Base-by-base conservation (phyloP, 2,329 filamentous ascomycete species). In the Aureobasidium namibiae region DNA sequence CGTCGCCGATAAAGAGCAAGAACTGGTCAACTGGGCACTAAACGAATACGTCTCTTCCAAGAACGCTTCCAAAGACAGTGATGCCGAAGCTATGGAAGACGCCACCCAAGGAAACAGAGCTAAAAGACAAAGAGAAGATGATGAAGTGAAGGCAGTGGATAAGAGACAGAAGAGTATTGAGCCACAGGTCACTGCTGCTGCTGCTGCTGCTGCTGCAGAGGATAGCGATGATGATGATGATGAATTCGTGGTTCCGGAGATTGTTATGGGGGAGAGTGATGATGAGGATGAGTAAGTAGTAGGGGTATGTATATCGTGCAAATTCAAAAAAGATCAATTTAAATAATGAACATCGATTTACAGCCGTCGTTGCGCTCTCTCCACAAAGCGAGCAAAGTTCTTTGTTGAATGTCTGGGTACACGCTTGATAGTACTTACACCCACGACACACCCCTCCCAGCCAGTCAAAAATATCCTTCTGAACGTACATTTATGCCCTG, bases 221-320 rank as follows among this genome's bases (percentile, higher is more conserved):
- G 66, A 66, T 44, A 58, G 54, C 14, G 69, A 71, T 61, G 69
- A 66, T 21, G 69, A 71, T 61, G 69, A 66, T 9, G 69, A 70
- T 53, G 70, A 73, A 36, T 69, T 72, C 57, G 70, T 71, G 42
- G 68, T 74, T 58, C 72, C 72, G 8, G 63, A 66, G 16, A 60
- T 73, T 31, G 68, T 65, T 24, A 68, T 71, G 65, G 68, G 70
- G 60, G 64, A 65, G 29, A 65, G 62, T 23, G 66, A 68, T 41
- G 64, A 66, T 11, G 68, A 70, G 33, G 65, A 66, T 33, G 65
- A 66, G n/a, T 61, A 61, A 23, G 29, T 31, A 10, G 5, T 31
- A 10, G 29, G 26, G 26, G 6, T 18, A 29, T 11, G n/a, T 4
- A 46, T 8, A 31, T 31, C 16, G 29, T 31, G 10, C 5, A 31